Conservation (phyloP, 495 filamentous ascomycete species). For the Aspergillus egyptiacus region DNA sequence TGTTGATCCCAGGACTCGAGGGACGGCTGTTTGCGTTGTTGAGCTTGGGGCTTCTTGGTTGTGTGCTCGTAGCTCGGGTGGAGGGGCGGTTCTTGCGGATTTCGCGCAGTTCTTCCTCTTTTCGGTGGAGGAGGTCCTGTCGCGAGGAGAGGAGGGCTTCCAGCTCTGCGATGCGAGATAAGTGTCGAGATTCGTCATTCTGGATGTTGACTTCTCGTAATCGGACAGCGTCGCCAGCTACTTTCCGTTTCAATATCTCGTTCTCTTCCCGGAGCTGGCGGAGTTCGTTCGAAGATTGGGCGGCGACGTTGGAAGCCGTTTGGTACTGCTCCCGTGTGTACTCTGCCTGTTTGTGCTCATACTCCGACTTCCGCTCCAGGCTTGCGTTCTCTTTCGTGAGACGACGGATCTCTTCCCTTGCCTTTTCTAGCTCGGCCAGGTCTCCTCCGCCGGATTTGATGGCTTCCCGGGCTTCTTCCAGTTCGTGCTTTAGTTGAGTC, state of each 20-base stretch:
- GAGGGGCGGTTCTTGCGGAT: slow-evolving; percentile 44
- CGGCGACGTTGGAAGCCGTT: slow-evolving; percentile 49
- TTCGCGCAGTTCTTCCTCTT: slow-evolving; percentile 58
- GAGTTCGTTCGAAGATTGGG: slow-evolving; percentile 46
- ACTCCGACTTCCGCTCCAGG: slow-evolving; percentile 44
- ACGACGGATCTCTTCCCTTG: slow-evolving; percentile 39
- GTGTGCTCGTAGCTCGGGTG: slow-evolving; percentile 42
- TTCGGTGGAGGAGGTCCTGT: slow-evolving; percentile 48
- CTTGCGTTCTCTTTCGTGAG: slow-evolving; percentile 35
- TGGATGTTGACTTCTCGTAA: slow-evolving; percentile 48
- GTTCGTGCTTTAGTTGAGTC: slow-evolving; percentile 40
- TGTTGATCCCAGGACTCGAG: slow-evolving; percentile 40
- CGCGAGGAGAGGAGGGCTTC: slow-evolving; percentile 34
- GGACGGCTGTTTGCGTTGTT: slow-evolving; percentile 33
- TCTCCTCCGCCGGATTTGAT: slow-evolving; percentile 47
- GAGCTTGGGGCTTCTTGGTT: slow-evolving; percentile 42
- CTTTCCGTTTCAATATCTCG: slow-evolving; percentile 43
- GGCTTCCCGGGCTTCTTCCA: slow-evolving; percentile 41
- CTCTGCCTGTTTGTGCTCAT: slow-evolving; percentile 49
- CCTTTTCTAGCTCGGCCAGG: slow-evolving; percentile 42
- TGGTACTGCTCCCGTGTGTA: slow-evolving; percentile 61
- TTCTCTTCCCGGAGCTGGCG: slow-evolving; percentile 43
- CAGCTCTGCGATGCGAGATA: slow-evolving; percentile 43
- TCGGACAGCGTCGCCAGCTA: slow-evolving; percentile 43
- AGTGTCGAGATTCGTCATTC: slow-evolving; percentile 31